Base-by-base conservation (phyloP, 306 rosid species). In the Chamaecrista fasciculata region DNA sequence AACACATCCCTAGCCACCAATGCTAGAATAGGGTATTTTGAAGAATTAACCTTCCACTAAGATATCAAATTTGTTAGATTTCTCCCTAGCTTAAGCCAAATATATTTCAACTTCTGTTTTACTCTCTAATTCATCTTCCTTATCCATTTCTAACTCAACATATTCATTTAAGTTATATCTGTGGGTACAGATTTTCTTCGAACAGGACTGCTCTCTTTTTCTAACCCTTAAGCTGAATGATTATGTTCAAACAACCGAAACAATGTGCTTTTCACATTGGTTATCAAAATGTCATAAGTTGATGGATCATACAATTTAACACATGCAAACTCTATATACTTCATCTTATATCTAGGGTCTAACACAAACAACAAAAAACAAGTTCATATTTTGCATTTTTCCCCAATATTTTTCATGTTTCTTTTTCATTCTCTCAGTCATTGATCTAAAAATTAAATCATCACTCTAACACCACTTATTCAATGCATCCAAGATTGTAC, bases 41-140 rank as follows among this genome's bases (percentile, higher is more conserved):
- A 47, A 48, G 61, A 11, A 20, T 11, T 47, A 7, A 18, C 42
- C 36, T 65, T 66, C 58, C 18, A 16, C 44, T 14, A 52, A 10
- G 23, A 37, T 19, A 31, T 67, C 49, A 59, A 12, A 68, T 14
- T 51, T 36, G 15, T 15, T 25, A 42, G 50, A 50, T 20, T 36
- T 8, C 39, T 24, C 51, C 14, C 26, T 29, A 19, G 31, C 42
- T 33, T 49, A 31, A 6, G 34, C 37, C 49, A 24, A 23, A 53
- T 56, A 26, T 2, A 26, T 56, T 26, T 69, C 43, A 8, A 24
- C 43, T 55, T 69, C 56, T 25, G 16, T 69, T 56, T 56, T 26
- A 9, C 61, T 53, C 42, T 67, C 48, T 50, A 36, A 36, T 37
- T 37, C 37, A 37, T 68, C 49, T 57, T 26, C 31, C 53, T 39